phyloP scores from a whole-genome alignment of 148 eudicot genomes.

The Camellia sinensis region DNA sequence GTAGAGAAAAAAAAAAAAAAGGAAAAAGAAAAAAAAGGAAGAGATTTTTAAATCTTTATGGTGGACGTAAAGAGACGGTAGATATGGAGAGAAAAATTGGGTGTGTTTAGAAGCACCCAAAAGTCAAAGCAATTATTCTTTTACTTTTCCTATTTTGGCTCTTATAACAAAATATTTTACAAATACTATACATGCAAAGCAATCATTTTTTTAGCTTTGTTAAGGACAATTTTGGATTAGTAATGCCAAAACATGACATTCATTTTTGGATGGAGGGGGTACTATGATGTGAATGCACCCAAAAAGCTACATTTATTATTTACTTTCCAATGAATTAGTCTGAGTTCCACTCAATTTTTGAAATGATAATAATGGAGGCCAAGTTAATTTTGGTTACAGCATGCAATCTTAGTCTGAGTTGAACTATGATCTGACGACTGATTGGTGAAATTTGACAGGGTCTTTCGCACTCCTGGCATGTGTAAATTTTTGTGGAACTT shows the following conservation, averaged over 20 bases:
- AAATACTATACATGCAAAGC: not conserved
- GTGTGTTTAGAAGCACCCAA: not conserved
- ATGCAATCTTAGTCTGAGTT: not conserved
- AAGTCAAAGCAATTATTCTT: not conserved
- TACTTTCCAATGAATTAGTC: constrained; percentile 3
- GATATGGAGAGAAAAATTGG: too few species aligned
- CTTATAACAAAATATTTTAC: not conserved
- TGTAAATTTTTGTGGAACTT: not conserved
- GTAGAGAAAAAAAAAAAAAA: too few species aligned
- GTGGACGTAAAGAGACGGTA: too few species aligned
- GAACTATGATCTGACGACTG: not conserved
- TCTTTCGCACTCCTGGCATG: not conserved
- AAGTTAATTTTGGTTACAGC: not conserved
- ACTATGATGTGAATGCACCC: not conserved
- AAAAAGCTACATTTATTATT: not conserved
- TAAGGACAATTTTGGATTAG: not conserved
- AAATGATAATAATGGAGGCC: not conserved
- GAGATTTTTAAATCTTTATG: too few species aligned
- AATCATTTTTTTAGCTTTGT: not conserved
- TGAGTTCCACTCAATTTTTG: not conserved
- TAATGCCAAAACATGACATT: not conserved
- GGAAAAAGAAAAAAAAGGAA: too few species aligned
- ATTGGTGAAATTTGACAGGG: not conserved
- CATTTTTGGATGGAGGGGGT: not conserved
- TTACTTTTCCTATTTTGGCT: not conserved